These are phyloP conservation scores for Nemania abortiva DNA, from an alignment of 2,329 filamentous ascomycete species.

Conservation along the genomic window DNA sequence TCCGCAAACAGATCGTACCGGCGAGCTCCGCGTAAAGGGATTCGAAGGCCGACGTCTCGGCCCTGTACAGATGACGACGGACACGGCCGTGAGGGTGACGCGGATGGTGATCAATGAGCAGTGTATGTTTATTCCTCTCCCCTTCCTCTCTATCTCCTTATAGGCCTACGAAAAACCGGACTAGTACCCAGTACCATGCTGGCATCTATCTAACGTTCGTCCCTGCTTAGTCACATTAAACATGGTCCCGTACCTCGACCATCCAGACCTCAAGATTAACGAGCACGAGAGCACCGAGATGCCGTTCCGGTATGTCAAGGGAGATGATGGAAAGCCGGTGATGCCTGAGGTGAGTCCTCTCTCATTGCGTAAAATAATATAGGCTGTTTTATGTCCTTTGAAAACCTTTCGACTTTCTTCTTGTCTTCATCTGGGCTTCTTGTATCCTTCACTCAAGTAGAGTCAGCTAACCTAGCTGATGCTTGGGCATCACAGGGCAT, in stretches of 20 bases:
- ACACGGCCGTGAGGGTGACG: conserved; percentile 95
- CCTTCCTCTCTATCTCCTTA: not conserved
- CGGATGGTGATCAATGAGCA: conserved; percentile 87
- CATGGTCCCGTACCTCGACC: conserved; percentile 84
- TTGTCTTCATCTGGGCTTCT: not conserved
- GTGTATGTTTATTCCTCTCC: conserved; percentile 61
- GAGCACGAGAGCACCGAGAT: conserved; percentile 95
- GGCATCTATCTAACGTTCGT: not conserved
- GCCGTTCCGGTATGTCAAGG: conserved; percentile 96
- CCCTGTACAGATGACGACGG: conserved; percentile 97
- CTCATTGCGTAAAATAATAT: not conserved
- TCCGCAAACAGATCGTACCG: conserved; percentile 81
- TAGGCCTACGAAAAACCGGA: not conserved
- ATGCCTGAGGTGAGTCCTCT: conserved; percentile 84
- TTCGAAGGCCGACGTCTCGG: conserved; percentile 89
- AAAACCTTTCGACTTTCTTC: not conserved
- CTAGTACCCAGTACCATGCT: not conserved
- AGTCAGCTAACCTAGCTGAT: not conserved
- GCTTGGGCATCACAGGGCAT: conserved; percentile 76
- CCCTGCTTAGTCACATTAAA: conserved; percentile 66
- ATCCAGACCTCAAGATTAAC: conserved; percentile 89
- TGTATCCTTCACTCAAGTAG: not conserved
- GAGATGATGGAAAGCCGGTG: conserved; percentile 78
- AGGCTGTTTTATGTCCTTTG: too few relatives aligned
- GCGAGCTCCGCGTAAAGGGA: conserved; percentile 93